A percentile compares a stretch with the other conserved stretches of the same genome.
Conservation (phyloP, 2,329 filamentous ascomycete species). For the Periconia sp. region DNA sequence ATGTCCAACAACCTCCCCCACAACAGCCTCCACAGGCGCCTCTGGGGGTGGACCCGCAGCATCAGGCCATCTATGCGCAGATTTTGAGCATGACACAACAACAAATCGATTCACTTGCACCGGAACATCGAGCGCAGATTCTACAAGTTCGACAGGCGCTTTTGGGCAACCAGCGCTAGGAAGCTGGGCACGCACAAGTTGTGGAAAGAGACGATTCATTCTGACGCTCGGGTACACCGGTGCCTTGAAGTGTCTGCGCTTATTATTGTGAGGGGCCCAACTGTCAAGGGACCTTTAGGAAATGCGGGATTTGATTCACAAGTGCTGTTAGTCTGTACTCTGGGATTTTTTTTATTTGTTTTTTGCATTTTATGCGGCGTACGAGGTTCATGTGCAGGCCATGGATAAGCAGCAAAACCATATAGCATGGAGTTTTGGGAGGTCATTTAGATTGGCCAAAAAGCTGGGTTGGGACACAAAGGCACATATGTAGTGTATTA, state of each 20-base stretch:
- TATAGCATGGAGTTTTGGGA: background rate
- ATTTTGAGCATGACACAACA: constrained; percentile 79
- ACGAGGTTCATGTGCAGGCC: background rate
- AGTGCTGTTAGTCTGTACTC: too few relatives aligned
- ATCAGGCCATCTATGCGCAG: constrained; percentile 64
- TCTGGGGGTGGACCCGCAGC: constrained; percentile 26
- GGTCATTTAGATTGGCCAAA: background rate
- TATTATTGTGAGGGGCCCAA: too few relatives aligned
- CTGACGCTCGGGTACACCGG: too few relatives aligned
- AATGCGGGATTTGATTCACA: too few relatives aligned
- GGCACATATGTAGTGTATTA: background rate
- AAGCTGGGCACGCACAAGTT: background rate
- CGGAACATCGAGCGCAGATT: constrained; percentile 76
- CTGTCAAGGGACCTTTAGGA: too few relatives aligned
- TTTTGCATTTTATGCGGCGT: background rate
- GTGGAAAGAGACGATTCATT: too few relatives aligned
- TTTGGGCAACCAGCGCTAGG: constrained; percentile 31
- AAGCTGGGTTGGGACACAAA: background rate
- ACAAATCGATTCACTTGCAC: constrained; percentile 76
- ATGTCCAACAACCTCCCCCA: constrained; percentile 25
- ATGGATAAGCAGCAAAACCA: background rate
- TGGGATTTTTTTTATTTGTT: too few relatives aligned
- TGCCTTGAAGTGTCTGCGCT: too few relatives aligned
- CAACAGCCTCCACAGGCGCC: constrained; percentile 46
- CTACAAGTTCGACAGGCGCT: constrained; percentile 72